phyloP scores from a whole-genome alignment of 495 filamentous ascomycete species.

The Neurospora tetrasperma region DNA sequence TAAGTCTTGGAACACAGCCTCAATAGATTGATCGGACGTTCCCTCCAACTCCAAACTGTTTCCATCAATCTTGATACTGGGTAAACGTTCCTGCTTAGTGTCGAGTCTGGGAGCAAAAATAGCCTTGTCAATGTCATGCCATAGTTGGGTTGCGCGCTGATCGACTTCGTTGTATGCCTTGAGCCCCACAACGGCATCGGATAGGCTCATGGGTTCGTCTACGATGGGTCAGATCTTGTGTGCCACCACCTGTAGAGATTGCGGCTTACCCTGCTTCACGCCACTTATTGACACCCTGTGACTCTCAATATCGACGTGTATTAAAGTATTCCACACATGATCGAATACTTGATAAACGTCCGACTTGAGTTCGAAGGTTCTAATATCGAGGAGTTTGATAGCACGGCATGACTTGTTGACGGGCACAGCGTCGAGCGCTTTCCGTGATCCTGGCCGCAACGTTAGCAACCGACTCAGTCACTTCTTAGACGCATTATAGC shows the following conservation, averaged over 20 bases:
- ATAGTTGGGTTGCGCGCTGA: slow-evolving; percentile 38
- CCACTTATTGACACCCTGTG: slow-evolving; percentile 39
- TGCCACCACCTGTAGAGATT: neutral
- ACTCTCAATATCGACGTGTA: slow-evolving; percentile 43
- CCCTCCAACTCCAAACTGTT: slow-evolving; percentile 22
- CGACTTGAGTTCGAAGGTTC: slow-evolving; percentile 41
- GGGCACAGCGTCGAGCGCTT: slow-evolving; percentile 31
- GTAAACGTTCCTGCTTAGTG: slow-evolving; percentile 17
- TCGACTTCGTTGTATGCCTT: slow-evolving; percentile 43
- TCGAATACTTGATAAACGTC: slow-evolving; percentile 50
- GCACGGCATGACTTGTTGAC: slow-evolving; percentile 37
- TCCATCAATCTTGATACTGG: slow-evolving; percentile 29
- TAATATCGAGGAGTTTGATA: slow-evolving; percentile 37
- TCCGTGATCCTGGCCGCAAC: slow-evolving; percentile 32
- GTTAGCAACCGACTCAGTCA: neutral
- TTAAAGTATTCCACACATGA: slow-evolving; percentile 43
- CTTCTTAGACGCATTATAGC: neutral
- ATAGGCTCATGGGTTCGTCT: slow-evolving; percentile 38
- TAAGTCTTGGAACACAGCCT: slow-evolving; percentile 49
- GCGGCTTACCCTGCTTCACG: slow-evolving; percentile 29
- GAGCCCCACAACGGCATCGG: slow-evolving; percentile 38
- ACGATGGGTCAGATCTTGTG: slow-evolving; percentile 16
- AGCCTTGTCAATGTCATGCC: slow-evolving; percentile 38
- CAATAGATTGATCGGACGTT: slow-evolving; percentile 27
- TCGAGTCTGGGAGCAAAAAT: slow-evolving; percentile 43